Base-by-base conservation (phyloP, 805 yeast genomes). In the Jamesozyma jinghongensis region DNA sequence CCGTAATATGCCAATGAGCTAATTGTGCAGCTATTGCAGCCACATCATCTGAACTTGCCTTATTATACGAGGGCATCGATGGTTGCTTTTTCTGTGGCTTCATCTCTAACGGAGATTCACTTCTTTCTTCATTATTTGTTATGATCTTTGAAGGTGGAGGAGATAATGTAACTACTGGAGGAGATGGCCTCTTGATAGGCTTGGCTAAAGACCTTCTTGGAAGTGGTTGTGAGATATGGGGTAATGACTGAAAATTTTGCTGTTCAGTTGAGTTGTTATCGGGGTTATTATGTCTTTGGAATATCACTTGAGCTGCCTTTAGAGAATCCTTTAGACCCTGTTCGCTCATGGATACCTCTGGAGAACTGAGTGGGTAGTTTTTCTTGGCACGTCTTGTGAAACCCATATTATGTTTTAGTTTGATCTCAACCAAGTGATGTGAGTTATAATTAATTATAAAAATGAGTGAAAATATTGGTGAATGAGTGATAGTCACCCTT, bases 291-390 rank as follows among this genome's bases (percentile, higher is more conserved):
- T 57, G 57, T 35, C 50, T 53, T 43, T 56, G 56, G 40, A 56
- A 57, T 10, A 52, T 57, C 3, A 54, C 51, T 40, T 57, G 62
- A 7, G 62, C 62, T 14, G 62, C 62, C 34, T 47, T 50, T 20
- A 57, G 38, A 7, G 62, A 57, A 19, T 53, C 57, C 19, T 40
- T 50, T 33, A 46, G 40, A 5, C 51, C 52, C 20, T 48, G 44
- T 33, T 52, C 53, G 20, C 51, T 42, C 16, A 44, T 19, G 4
- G 32, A 34, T 4, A 39, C 37, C 26, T 34, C 40, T 7, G 33
- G 14, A 14, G 34, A 34, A 11, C 17, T 25, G n/a, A n/a, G n/a
- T n/a, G n/a, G n/a, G 14, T 26, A 12, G 1, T 32, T 3, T 29
- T 32, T 37, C 37, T 29, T 34, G 16, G 26, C 40, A 19, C 32